A percentile compares a stretch with the other conserved stretches of the same genome.
phyloP scores from a whole-genome alignment of 2,329 filamentous ascomycete genomes.

The Hymenoscyphus fructigenus region DNA sequence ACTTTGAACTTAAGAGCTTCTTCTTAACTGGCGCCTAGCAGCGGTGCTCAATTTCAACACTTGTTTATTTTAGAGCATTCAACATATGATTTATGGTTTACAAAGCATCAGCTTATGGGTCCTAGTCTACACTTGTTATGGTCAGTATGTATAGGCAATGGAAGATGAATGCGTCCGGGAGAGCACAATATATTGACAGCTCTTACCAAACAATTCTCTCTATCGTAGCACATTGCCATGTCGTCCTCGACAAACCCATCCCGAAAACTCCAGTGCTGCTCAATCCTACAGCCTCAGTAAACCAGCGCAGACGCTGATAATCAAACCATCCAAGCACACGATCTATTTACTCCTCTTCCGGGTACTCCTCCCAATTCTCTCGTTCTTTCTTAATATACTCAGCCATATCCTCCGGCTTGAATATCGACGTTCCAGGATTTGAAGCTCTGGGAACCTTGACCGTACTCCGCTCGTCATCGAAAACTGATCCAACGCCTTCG shows the following conservation, averaged over 20 bases:
- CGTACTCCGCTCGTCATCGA: constrained; percentile 72
- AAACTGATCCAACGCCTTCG: constrained; percentile 85
- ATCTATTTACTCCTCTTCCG: constrained; percentile 34
- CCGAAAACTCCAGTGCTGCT: background rate
- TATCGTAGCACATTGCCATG: no score
- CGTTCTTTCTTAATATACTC: constrained; percentile 74
- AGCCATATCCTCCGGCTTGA: constrained; percentile 70
- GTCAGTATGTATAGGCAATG: background rate
- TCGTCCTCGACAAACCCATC: no score
- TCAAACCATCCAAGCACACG: background rate
- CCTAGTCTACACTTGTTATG: no score
- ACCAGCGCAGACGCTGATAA: background rate
- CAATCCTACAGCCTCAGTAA: background rate
- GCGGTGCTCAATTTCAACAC: no score
- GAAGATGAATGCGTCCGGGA: no score
- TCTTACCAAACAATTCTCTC: no score
- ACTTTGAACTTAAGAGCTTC: no score
- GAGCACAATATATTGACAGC: no score
- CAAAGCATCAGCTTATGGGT: no score
- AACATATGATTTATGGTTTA: no score
- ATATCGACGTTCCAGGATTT: constrained; percentile 69
- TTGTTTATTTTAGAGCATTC: no score
- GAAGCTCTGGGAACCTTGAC: constrained; percentile 65
- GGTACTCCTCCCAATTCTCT: constrained; percentile 74
- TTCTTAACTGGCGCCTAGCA: no score